Evolutionary conservation across 2,329 filamentous ascomycete genomes (phyloP).

Genomic region (Aaosphaeria arxii): DNA sequence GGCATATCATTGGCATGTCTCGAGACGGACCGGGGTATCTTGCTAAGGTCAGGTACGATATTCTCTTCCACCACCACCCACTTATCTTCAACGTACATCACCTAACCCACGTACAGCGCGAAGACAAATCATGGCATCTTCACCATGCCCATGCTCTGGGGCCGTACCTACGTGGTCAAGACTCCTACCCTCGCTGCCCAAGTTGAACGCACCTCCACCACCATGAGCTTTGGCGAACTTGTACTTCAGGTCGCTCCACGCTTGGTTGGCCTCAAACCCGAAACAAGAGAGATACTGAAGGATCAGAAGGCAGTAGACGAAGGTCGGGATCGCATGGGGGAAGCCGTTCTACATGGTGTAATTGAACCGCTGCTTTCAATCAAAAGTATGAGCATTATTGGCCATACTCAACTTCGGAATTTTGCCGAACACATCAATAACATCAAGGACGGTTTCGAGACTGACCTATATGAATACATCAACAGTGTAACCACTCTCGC

Average conservation of each 20-base stretch:
- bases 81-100: not conserved
- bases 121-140: constrained; percentile 31
- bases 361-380: constrained; percentile 34
- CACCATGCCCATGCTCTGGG: constrained; percentile 45
- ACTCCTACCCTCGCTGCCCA: constrained; percentile 39
- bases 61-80: not conserved
- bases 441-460: constrained; percentile 16
- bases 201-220: constrained; percentile 39
- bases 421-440: constrained; percentile 23
- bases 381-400: constrained; percentile 33
- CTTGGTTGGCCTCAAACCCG: constrained; percentile 35
- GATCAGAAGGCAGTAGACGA: constrained; percentile 22
- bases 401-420: constrained; percentile 33
- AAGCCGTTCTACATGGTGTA: constrained; percentile 21
- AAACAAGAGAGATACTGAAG: constrained; percentile 24
- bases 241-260: constrained; percentile 37
- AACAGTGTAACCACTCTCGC: constrained; percentile 28
- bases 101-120: constrained; percentile 8
- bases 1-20: constrained; percentile 48
- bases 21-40: constrained; percentile 32
- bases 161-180: constrained; percentile 47
- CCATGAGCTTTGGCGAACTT: constrained; percentile 45
- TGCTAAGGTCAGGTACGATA: constrained; percentile 36
- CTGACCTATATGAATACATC: constrained; percentile 39
- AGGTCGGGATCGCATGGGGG: constrained; percentile 27